These are phyloP conservation scores for Beauveria sp. DNA, from an alignment of 2,329 filamentous ascomycete species.

Conservation along the genomic window DNA sequence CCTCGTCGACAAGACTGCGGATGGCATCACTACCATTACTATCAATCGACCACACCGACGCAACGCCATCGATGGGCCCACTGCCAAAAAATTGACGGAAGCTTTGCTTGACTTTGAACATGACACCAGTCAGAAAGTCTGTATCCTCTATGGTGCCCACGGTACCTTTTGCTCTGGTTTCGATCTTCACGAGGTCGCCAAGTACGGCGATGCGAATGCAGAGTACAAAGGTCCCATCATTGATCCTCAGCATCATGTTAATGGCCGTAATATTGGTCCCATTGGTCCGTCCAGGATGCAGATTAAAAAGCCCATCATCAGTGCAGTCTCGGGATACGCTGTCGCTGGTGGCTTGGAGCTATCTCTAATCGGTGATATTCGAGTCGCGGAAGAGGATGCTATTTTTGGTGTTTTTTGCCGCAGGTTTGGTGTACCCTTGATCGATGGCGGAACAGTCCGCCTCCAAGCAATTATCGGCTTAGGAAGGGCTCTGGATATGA, in stretches of 20 bases:
- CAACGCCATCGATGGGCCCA: constrained; percentile 44
- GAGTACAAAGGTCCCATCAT: constrained; percentile 6
- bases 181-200: constrained; percentile 39
- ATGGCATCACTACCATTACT: constrained; percentile 46
- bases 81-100: constrained; percentile 37
- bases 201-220: constrained; percentile 5
- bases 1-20: constrained; percentile 9
- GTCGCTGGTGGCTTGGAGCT: constrained; percentile 47
- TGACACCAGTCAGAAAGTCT: constrained; percentile 42
- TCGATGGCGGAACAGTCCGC: constrained; percentile 25
- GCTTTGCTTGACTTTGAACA: constrained; percentile 42
- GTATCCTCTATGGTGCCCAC: constrained; percentile 37
- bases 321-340: constrained; percentile 42
- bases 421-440: constrained; percentile 26
- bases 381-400: constrained; percentile 44
- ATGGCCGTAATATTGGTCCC: constrained; percentile 27
- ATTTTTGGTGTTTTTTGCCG: constrained; percentile 49
- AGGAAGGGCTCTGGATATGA: constrained; percentile 47
- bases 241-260: constrained; percentile 9
- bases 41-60: constrained; percentile 40
- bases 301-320: constrained; percentile 43
- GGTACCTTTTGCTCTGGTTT: constrained; percentile 46
- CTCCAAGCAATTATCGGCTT: constrained; percentile 43
- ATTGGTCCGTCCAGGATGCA: constrained; percentile 45
- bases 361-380: constrained; percentile 43